Conservation (phyloP, 805 yeast genomes). For the Hanseniaspora taiwanica region DNA sequence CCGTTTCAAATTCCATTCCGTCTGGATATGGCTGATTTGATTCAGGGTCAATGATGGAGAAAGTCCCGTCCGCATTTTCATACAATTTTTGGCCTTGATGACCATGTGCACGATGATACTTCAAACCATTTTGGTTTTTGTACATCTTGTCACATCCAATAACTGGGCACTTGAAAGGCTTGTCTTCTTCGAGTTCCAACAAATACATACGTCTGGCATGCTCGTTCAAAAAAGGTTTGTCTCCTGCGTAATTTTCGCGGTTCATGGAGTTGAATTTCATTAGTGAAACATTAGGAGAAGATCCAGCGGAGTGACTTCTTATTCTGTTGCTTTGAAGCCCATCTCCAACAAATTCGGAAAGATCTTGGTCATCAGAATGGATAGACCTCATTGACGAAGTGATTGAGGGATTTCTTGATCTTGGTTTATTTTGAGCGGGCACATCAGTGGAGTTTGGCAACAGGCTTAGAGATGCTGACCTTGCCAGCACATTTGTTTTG, state of each 20-base stretch:
- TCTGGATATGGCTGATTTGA: conserved; percentile 81
- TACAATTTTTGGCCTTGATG: conserved; percentile 91
- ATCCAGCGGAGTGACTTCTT: no score
- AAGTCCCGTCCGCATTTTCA: conserved; percentile 86
- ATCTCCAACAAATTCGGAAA: background rate
- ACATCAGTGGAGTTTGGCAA: no score
- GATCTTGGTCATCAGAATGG: background rate
- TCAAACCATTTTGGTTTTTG: conserved; percentile 93
- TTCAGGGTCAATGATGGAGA: conserved; percentile 84
- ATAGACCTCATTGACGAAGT: background rate
- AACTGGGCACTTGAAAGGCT: conserved; percentile 96
- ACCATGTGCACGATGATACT: conserved; percentile 91
- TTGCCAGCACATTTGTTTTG: no score
- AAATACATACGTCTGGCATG: conserved; percentile 93
- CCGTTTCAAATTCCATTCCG: conserved; percentile 91
- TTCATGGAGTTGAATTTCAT: background rate
- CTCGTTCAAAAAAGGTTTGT: conserved; percentile 51
- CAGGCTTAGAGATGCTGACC: no score
- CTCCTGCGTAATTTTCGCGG: no score
- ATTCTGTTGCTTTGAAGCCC: no score
- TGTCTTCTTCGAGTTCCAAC: conserved; percentile 79
- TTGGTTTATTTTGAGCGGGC: background rate
- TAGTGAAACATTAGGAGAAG: no score
- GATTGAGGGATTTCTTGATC: background rate
- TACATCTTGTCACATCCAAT: conserved; percentile 96